phyloP scores from a whole-genome alignment of 768 basidiomycete species.

The Termitomyces bulborhizus region DNA sequence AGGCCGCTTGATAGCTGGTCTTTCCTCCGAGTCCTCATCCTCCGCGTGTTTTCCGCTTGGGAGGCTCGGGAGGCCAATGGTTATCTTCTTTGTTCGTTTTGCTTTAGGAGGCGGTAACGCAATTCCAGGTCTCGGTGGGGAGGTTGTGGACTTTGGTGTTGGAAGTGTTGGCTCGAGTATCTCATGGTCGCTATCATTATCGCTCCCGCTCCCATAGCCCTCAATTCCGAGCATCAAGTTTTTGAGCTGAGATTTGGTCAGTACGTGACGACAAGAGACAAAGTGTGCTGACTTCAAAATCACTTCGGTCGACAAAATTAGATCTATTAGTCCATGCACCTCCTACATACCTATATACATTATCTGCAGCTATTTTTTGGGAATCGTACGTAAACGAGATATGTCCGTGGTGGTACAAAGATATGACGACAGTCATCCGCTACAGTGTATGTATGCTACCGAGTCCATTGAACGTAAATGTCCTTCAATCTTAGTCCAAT shows the following conservation, averaged over 20 bases:
- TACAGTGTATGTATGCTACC: not conserved
- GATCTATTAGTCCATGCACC: not conserved
- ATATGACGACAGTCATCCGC: not conserved
- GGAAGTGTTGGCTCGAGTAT: slow-evolving; percentile 6
- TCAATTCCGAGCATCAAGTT: slow-evolving; percentile 65
- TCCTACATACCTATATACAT: not conserved
- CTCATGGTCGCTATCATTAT: slow-evolving; percentile 43
- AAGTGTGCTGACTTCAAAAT: not conserved
- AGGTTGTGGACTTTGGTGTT: slow-evolving; percentile 14
- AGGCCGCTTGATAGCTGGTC: slow-evolving; percentile 55
- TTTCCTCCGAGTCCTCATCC: slow-evolving; percentile 31
- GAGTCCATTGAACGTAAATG: not conserved
- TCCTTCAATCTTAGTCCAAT: slow-evolving; percentile 5
- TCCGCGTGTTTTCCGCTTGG: slow-evolving; percentile 26
- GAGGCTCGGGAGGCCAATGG: slow-evolving; percentile 51
- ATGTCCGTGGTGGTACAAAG: not conserved
- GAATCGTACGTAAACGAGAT: not conserved
- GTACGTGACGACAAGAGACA: not conserved
- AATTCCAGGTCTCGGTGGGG: slow-evolving; percentile 11
- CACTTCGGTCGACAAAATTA: not conserved
- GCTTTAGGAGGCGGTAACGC: slow-evolving; percentile 22
- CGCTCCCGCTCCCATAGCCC: slow-evolving; percentile 69
- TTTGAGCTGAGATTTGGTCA: not conserved
- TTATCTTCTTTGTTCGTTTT: slow-evolving; percentile 55
- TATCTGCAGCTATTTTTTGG: not conserved